Evolutionary conservation across 441 rosid species (phyloP).

Genomic region (Arabidopsis lyrata): DNA sequence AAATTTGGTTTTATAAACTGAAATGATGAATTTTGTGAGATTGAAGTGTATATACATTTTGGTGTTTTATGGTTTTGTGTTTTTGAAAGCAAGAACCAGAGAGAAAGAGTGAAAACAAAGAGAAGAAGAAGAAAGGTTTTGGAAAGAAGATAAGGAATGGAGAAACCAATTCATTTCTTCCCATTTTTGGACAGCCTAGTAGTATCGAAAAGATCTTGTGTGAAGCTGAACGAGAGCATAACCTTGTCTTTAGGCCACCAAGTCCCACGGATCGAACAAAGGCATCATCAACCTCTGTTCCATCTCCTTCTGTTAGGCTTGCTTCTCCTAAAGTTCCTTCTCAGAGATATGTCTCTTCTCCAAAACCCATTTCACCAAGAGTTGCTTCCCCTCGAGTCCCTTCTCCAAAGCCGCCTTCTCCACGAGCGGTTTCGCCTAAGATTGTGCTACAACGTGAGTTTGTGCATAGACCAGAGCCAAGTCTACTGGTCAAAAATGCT

Average conservation of each 20-base stretch:
- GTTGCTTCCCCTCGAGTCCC: conserved; percentile 55
- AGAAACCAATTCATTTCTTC: conserved; percentile 82
- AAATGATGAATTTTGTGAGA: not conserved
- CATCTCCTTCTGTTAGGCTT: conserved; percentile 49
- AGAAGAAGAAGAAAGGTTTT: conserved; percentile 81
- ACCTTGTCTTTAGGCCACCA: conserved; percentile 74
- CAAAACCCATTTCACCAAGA: conserved; percentile 52
- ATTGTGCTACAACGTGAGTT: conserved; percentile 48
- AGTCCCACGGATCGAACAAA: conserved; percentile 39
- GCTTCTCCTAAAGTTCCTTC: conserved; percentile 67
- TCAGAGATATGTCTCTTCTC: conserved; percentile 67
- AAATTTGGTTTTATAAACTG: not conserved
- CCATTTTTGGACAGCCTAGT: conserved; percentile 82
- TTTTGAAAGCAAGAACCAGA: conserved; percentile 68
- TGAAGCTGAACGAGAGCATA: conserved; percentile 92
- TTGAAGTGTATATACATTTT: conserved; percentile 22
- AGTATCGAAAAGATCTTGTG: conserved; percentile 92
- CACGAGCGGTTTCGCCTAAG: conserved; percentile 55
- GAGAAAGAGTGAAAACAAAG: conserved; percentile 51
- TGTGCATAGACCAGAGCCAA: conserved; percentile 72
- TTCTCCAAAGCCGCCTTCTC: conserved; percentile 52
- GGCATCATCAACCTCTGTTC: conserved; percentile 10
- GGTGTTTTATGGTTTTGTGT: conserved; percentile 16
- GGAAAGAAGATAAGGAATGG: conserved; percentile 64
- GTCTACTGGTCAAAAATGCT: conserved; percentile 64